Percentiles rank a stretch among this genome's conserved stretches.
phyloP scores from a whole-genome alignment of 257 asterid species.

The Buddleja alternifolia region DNA sequence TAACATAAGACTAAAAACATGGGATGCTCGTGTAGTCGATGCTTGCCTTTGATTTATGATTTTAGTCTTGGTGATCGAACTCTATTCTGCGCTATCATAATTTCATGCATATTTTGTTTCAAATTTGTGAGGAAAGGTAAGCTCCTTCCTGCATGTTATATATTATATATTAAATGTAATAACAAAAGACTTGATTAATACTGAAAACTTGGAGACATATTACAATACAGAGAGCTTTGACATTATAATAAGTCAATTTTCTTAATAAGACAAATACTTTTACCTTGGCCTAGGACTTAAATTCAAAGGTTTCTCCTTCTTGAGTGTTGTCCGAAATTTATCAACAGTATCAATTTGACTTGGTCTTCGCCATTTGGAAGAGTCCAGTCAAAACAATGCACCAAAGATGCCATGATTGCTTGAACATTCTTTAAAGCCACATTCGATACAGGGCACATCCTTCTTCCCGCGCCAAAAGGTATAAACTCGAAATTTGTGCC shows the following conservation, averaged over 20 bases:
- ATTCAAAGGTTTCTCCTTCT: slow-evolving; percentile 15
- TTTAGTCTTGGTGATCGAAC: background rate
- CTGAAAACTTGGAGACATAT: too few species aligned
- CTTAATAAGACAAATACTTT: too few species aligned
- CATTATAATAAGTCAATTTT: too few species aligned
- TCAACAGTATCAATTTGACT: background rate
- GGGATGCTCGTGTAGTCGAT: background rate
- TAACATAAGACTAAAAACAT: background rate
- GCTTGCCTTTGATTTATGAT: background rate
- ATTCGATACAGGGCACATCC: slow-evolving; percentile 33
- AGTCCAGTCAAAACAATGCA: slow-evolving; percentile 29
- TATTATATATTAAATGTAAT: too few species aligned
- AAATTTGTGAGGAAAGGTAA: too few species aligned
- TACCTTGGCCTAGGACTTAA: slow-evolving; percentile 12
- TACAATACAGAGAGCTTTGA: too few species aligned
- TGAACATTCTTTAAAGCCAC: slow-evolving; percentile 11
- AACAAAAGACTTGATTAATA: too few species aligned
- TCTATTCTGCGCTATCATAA: background rate
- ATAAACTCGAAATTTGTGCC: slow-evolving; percentile 12
- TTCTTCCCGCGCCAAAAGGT: slow-evolving; percentile 28
- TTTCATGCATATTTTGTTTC: too few species aligned
- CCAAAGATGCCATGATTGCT: slow-evolving; percentile 15
- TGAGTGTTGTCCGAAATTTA: background rate
- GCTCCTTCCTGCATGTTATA: too few species aligned
- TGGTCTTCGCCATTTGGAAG: slow-evolving; percentile 2